Base-by-base conservation (phyloP, 2,329 filamentous ascomycete species). In the Metarhizium humberi region DNA sequence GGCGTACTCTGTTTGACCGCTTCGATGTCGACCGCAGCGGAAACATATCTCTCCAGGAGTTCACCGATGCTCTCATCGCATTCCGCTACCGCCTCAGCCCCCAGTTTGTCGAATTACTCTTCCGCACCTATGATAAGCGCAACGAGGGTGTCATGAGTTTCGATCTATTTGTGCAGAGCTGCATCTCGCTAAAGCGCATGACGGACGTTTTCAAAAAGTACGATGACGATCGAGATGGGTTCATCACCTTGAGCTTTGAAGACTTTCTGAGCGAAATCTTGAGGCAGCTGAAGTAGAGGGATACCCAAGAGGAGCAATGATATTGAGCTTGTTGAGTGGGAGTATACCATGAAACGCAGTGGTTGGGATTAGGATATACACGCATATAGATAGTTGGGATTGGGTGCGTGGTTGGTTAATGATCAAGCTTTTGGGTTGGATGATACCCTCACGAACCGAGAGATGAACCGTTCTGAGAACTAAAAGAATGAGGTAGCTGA, bases 131-230 rank as follows among this genome's bases (percentile, higher is more conserved):
- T 73, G 92, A 96, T 70, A 91, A 87, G 77, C 79, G 81, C 59
- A 74, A 75, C 61, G 78, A 83, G 66, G 85, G 86, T 42, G 79
- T 80, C 63, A 90, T 91, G 81, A 89, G 86, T 73, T 99, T 99
- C 67, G 94, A 99, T 74, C 73, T 99, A 52, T 99, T 99, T 66
- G 94, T 99, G 58, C 94, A 99, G 78, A 90, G 90, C 53, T 97
- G 94, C 71, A 97, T 99, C 68, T 91, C 85, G 64, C 78, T 99
- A 65, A 96, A 97, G 81, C 82, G 94, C 63, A 97, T 99, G 92
- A 99, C 94, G 57, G 94, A 99, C 71, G 91, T 96, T 32, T 99
- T 99, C 71, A 99, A 99, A 79, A 92, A 92, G 73, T 99, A 97
- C 70, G 94, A 99, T 64, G 89, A 95, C 65, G 94, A 99, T 71